Conservation (phyloP, 768 basidiomycete species). For the Suillus subluteus region DNA sequence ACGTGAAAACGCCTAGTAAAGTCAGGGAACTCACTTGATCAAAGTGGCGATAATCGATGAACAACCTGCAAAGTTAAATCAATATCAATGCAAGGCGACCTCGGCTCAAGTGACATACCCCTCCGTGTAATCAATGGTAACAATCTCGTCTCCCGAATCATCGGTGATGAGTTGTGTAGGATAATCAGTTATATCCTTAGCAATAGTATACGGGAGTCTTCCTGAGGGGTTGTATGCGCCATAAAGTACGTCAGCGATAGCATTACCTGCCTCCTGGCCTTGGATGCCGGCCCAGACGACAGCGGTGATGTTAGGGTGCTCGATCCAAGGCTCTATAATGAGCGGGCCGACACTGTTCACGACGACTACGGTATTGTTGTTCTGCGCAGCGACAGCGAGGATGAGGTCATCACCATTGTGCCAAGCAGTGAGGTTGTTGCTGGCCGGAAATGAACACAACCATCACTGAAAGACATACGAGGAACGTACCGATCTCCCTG, state of each 20-base stretch:
- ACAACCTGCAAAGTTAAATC: conserved; percentile 37
- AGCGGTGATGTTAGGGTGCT: conserved; percentile 75
- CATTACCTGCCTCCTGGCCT: conserved; percentile 73
- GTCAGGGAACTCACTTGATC: conserved; percentile 49
- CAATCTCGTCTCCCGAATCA: conserved; percentile 39
- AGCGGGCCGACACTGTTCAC: conserved; percentile 57
- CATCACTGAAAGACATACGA: not conserved
- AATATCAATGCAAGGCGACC: conserved; percentile 1
- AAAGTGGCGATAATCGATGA: conserved; percentile 70
- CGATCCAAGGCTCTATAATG: conserved; percentile 68
- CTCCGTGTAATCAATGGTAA: conserved; percentile 62
- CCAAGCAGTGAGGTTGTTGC: conserved; percentile 77
- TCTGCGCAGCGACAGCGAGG: conserved; percentile 63
- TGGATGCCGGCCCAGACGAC: conserved; percentile 70
- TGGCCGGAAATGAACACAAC: conserved; percentile 15
- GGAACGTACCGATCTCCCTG: conserved; percentile 63
- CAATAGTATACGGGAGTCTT: conserved; percentile 75
- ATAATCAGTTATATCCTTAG: conserved; percentile 62
- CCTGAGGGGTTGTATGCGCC: conserved; percentile 72
- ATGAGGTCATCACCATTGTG: conserved; percentile 73
- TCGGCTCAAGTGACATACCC: conserved; percentile 36
- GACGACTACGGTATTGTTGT: conserved; percentile 41
- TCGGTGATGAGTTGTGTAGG: conserved; percentile 50
- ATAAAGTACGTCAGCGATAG: conserved; percentile 72
- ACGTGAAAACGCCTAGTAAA: not conserved